A percentile compares a stretch with the other conserved stretches of the same genome.
phyloP scores from a whole-genome alignment of 352 stramenopile genomes.

The Blastocystis sp. region DNA sequence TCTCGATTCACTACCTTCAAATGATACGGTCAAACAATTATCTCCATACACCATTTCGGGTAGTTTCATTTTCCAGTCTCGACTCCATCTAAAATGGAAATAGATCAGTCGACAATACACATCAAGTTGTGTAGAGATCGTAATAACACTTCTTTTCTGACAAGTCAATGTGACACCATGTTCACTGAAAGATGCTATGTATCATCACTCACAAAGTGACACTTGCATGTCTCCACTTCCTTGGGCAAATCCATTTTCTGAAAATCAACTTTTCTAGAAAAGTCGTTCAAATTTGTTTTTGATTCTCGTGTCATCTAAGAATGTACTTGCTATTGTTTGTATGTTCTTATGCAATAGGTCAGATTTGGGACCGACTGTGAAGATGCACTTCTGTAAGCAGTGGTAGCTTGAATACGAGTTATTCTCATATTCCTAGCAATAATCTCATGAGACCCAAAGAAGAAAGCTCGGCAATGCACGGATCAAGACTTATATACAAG shows the following conservation, averaged over 20 bases:
- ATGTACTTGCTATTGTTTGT: not conserved
- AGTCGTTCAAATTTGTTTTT: not conserved
- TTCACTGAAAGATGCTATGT: not conserved
- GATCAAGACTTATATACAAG: slow-evolving; percentile 24
- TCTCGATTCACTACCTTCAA: not conserved
- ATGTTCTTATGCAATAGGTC: not conserved
- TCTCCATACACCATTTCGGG: slow-evolving; percentile 30
- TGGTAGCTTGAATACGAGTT: not conserved
- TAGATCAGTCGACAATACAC: not conserved
- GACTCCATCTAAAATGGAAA: slow-evolving; percentile 14
- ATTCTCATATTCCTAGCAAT: not conserved
- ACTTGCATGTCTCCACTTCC: not conserved
- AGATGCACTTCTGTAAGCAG: slow-evolving; percentile 58
- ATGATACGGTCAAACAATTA: not conserved
- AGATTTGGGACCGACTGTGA: not conserved
- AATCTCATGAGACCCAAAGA: slow-evolving; percentile 29
- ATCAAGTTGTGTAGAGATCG: not conserved
- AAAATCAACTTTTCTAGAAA: not conserved
- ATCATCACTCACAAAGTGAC: not conserved
- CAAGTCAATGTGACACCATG: not conserved
- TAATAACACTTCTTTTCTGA: not conserved
- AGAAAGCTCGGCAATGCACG: not conserved
- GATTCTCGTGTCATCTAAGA: too few species aligned
- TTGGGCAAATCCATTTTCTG: not conserved
- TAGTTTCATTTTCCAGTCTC: slow-evolving; percentile 46